Evolutionary conservation across 108 stramenopile species (phyloP).

Genomic region (Chaetoceros muelleri): DNA sequence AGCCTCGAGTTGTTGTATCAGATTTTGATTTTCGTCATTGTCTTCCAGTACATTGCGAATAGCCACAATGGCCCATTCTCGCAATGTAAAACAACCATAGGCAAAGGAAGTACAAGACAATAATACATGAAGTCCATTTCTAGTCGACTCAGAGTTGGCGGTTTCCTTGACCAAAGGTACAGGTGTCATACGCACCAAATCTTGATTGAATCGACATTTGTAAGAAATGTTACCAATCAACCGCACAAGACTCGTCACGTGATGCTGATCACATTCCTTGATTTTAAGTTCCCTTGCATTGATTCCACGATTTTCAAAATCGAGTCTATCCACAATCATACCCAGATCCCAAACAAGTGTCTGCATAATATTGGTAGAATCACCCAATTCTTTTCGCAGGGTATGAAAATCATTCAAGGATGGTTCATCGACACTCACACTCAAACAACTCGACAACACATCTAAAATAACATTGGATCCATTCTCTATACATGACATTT

Average conservation of each 20-base stretch:
- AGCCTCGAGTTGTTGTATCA: slow-evolving; percentile 55
- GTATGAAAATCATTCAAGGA: slow-evolving; percentile 7
- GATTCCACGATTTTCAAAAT: slow-evolving; percentile 24
- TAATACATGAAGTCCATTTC: slow-evolving; percentile 65
- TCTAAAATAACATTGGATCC: slow-evolving; percentile 40
- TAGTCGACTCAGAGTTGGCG: not conserved
- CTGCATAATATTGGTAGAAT: slow-evolving; percentile 29
- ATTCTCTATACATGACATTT: slow-evolving; percentile 21
- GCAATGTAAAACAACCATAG: slow-evolving; percentile 64
- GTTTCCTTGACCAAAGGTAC: slow-evolving; percentile 21
- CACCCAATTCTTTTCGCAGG: slow-evolving; percentile 35
- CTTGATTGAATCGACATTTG: slow-evolving; percentile 58
- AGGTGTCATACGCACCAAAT: slow-evolving; percentile 37
- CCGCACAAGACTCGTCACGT: slow-evolving; percentile 44
- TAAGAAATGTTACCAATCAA: slow-evolving; percentile 61
- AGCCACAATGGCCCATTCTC: slow-evolving; percentile 81
- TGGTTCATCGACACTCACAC: slow-evolving; percentile 17
- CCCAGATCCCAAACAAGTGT: slow-evolving; percentile 35
- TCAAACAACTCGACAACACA: slow-evolving; percentile 41
- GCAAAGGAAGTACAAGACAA: slow-evolving; percentile 66
- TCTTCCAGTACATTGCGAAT: slow-evolving; percentile 66
- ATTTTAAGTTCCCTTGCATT: slow-evolving; percentile 47
- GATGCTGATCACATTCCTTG: slow-evolving; percentile 37
- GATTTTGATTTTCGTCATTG: slow-evolving; percentile 49
- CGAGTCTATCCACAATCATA: slow-evolving; percentile 38